Base-by-base conservation (phyloP, 2,329 filamentous ascomycete species). In the Annulohypoxylon truncatum region DNA sequence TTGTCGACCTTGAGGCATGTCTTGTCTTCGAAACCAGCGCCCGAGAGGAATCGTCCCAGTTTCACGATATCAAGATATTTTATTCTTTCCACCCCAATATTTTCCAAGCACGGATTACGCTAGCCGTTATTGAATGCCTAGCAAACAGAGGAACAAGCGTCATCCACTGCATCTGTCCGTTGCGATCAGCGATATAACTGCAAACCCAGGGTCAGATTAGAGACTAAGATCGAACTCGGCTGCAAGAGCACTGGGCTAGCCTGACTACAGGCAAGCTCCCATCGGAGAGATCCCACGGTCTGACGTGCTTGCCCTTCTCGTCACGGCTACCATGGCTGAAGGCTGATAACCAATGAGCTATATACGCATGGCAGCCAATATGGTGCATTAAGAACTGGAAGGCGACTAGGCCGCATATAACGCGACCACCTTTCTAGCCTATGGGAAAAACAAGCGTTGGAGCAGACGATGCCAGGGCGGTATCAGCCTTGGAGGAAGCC, bases 361-460 rank as follows among this genome's bases (percentile, higher is more conserved):
- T 62, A 62, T 62, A 69, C 66, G 66, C 68, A 69, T 67, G 63
- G 61, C 61, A 64, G 59, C 31, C 47, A 22, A 38, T 70, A 57
- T 38, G 62, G 68, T 66, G 66, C 62, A 65, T 67, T 58, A 44
- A 58, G 68, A 65, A 67, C 61, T 61, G 47, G 56, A 58, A 60
- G 60, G 29, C 57, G 50, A 60, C 48, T 55, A 48, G 68, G 68
- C 44, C 68, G 68, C 68, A 65, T 69, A 52, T 31, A 50, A 54
- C 60, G 51, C 50, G 68, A 60, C 68, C 68, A 20, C 26, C 29
- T 33, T 33, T 33, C 46, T 24, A 28, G 46, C 66, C 66, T 71
- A 67, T 71, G 47, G 42, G 51, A 38, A n/a, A 51, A 48, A 22
- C 38, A 24, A 35, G 48, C 60, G 33, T 38, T 51, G 64, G 50